Conservation (phyloP, 441 rosid genomes). For the Populus hybrid region DNA sequence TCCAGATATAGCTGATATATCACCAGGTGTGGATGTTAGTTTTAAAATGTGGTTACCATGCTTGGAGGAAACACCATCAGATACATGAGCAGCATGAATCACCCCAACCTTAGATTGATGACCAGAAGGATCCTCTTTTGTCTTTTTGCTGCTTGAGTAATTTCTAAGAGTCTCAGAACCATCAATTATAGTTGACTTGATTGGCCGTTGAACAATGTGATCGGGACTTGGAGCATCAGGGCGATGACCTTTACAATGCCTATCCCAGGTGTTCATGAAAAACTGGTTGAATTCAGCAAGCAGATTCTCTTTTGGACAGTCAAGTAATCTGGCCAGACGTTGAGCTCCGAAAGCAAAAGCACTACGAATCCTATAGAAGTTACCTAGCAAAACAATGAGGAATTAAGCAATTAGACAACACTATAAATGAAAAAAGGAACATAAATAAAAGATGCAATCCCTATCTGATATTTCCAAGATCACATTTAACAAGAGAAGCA, state of each 20-base stretch:
- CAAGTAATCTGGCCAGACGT: slow-evolving; percentile 83
- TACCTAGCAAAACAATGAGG: slow-evolving; percentile 49
- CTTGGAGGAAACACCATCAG: slow-evolving; percentile 36
- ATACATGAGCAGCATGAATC: slow-evolving; percentile 27
- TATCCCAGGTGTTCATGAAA: slow-evolving; percentile 97
- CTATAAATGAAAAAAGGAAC: neutral
- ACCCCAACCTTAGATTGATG: slow-evolving; percentile 28
- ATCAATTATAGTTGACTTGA: slow-evolving; percentile 31
- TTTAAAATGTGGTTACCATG: slow-evolving; percentile 41
- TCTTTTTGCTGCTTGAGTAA: slow-evolving; percentile 40
- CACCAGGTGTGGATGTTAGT: slow-evolving; percentile 32
- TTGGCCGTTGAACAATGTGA: slow-evolving; percentile 48
- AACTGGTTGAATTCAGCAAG: slow-evolving; percentile 74
- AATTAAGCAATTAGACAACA: neutral
- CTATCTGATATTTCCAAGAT: neutral
- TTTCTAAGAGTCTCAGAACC: slow-evolving; percentile 40
- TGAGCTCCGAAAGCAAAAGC: slow-evolving; percentile 99
- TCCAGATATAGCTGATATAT: slow-evolving; percentile 36
- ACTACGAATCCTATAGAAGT: slow-evolving; percentile 97
- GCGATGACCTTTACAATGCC: slow-evolving; percentile 90
- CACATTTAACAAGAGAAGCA: neutral
- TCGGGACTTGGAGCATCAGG: slow-evolving; percentile 76
- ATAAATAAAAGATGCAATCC: neutral
- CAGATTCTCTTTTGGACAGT: slow-evolving; percentile 77
- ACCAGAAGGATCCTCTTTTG: slow-evolving; percentile 11